Conservation (phyloP, 371 early-diverging fungal species). For the Rhizopus stolonifer region DNA sequence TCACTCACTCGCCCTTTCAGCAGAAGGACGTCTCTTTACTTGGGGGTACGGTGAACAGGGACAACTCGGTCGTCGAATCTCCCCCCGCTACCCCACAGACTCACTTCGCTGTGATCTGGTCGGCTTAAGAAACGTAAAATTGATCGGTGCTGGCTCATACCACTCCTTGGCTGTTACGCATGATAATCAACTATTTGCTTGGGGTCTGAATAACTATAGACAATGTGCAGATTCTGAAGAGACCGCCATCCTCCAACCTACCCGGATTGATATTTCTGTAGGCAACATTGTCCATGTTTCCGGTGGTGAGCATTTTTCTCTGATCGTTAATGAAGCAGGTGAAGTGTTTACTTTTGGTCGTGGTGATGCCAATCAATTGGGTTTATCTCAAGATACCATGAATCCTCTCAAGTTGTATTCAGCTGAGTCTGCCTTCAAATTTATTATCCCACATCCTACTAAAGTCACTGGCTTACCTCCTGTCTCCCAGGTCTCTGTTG, state of each 20-base stretch:
- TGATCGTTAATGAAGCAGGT: constrained; percentile 76
- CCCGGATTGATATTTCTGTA: constrained; percentile 46
- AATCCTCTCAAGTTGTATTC: constrained; percentile 15
- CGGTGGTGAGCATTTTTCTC: constrained; percentile 90
- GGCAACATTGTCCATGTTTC: constrained; percentile 51
- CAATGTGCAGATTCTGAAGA: constrained; percentile 71
- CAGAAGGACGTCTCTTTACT: constrained; percentile 75
- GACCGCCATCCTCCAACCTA: constrained; percentile 43
- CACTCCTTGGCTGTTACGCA: constrained; percentile 82
- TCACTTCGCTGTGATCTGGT: constrained; percentile 61
- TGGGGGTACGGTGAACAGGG: constrained; percentile 95
- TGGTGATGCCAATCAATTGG: constrained; percentile 94
- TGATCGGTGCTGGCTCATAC: constrained; percentile 83
- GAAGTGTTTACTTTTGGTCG: constrained; percentile 83
- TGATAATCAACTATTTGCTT: constrained; percentile 70
- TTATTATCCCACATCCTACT: constrained; percentile 61
- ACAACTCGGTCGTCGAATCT: constrained; percentile 87
- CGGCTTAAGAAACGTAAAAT: constrained; percentile 57
- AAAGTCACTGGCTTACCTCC: constrained; percentile 42
- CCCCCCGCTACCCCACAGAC: constrained; percentile 64
- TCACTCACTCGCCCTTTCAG: constrained; percentile 84
- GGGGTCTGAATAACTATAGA: constrained; percentile 96
- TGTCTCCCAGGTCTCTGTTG: constrained; percentile 69
- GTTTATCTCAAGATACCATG: constrained; percentile 55
- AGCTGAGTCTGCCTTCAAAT: constrained; percentile 49